A percentile compares a stretch with the other conserved stretches of the same genome.
Evolutionary conservation across 352 stramenopile genomes (phyloP).

Genomic region (Elongisporangium anandrum): DNA sequence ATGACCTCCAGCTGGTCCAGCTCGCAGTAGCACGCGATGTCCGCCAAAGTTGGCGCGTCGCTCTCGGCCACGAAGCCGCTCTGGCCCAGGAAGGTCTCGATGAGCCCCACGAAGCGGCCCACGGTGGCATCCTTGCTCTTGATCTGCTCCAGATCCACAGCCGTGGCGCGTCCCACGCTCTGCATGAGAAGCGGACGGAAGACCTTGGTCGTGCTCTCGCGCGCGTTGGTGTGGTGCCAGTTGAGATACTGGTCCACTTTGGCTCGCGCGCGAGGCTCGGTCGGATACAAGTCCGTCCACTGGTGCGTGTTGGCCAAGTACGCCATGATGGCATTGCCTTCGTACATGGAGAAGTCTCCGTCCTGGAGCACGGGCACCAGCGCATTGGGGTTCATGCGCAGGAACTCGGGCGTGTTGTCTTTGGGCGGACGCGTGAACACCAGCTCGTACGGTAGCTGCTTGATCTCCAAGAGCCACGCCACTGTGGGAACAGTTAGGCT

Average conservation of each 20-base stretch:
- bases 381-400: conserved; percentile 2
- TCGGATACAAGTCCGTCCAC: conserved; percentile 40
- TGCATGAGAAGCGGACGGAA: conserved; percentile 4
- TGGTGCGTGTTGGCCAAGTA: conserved; percentile 44
- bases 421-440: conserved; percentile 5
- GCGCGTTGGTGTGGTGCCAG: conserved; percentile 50
- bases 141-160: conserved; percentile 4
- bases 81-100: conserved; percentile 10
- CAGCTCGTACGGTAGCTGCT: conserved; percentile 11
- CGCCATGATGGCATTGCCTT: conserved; percentile 28
- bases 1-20: conserved; percentile 12
- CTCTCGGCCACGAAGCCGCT: conserved; percentile 9
- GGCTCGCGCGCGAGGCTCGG: conserved; percentile 30
- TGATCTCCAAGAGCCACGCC: conserved; percentile 12
- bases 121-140: conserved; percentile 5
- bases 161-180: conserved; percentile 3
- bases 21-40: conserved; percentile 23
- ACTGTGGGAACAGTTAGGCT: conserved; percentile 2
- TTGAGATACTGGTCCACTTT: conserved; percentile 64
- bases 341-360: conserved; percentile 5
- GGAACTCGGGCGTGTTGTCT: conserved; percentile 4
- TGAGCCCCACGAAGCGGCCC: conserved; percentile 3
- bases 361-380: conserved; percentile 5
- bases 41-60: conserved; percentile 11
- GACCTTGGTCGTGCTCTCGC: conserved; percentile 5